phyloP scores from a whole-genome alignment of 495 filamentous ascomycete species.

The Penicillium cosmopolitanum region DNA sequence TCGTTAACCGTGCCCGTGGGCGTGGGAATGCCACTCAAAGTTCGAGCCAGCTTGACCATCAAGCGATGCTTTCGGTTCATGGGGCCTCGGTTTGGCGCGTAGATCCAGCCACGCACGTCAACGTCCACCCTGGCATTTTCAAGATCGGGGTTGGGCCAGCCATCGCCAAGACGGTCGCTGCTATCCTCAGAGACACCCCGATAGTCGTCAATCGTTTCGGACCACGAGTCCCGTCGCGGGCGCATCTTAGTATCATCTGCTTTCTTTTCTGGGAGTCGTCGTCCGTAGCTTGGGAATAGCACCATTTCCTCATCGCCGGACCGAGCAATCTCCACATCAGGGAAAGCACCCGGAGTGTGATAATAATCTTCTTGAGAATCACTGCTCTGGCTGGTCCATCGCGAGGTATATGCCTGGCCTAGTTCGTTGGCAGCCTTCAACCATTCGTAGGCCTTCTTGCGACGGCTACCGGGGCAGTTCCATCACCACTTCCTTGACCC shows the following conservation, averaged over 20 bases:
- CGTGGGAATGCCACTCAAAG: slow-evolving; percentile 81
- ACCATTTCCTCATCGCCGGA: slow-evolving; percentile 90
- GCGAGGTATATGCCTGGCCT: slow-evolving; percentile 75
- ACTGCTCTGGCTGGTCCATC: slow-evolving; percentile 55
- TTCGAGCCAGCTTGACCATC: slow-evolving; percentile 78
- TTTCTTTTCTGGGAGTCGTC: slow-evolving; percentile 53
- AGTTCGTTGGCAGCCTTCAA: slow-evolving; percentile 89
- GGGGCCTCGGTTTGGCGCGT: slow-evolving; percentile 80
- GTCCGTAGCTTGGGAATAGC: slow-evolving; percentile 88
- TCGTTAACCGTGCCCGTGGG: slow-evolving; percentile 46
- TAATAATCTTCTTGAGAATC: slow-evolving; percentile 58
- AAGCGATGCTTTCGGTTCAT: slow-evolving; percentile 86
- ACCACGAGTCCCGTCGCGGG: slow-evolving; percentile 35
- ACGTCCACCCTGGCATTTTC: slow-evolving; percentile 83
- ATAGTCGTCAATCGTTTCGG: slow-evolving; percentile 44
- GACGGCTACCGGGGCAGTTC: slow-evolving; percentile 71
- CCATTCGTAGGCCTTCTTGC: slow-evolving; percentile 83
- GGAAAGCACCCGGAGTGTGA: slow-evolving; percentile 76
- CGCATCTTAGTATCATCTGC: slow-evolving; percentile 27
- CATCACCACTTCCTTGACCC: slow-evolving; percentile 34
- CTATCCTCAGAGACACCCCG: slow-evolving; percentile 31
- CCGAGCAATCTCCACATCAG: slow-evolving; percentile 75
- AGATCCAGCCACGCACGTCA: slow-evolving; percentile 94
- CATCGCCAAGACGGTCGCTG: slow-evolving; percentile 39
- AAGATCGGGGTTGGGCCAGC: slow-evolving; percentile 72